Conservation (phyloP, 2,329 filamentous ascomycete species). For the Paracoccidioides lutzii region DNA sequence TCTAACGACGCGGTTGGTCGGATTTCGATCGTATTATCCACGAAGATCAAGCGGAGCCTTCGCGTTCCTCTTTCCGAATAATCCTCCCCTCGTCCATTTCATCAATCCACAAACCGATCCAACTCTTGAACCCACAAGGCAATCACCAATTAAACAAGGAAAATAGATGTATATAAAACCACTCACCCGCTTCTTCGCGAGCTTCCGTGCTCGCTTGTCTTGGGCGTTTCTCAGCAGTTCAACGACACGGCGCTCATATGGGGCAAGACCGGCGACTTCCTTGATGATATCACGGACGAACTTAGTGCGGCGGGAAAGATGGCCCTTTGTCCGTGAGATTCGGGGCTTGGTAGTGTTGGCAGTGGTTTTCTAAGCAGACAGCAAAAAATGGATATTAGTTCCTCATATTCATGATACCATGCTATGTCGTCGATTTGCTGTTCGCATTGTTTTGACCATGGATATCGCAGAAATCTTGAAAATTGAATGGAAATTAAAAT, state of each 20-base stretch:
- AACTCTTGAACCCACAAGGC: neutral
- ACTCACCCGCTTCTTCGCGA: slow-evolving; percentile 96
- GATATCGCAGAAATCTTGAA: neutral
- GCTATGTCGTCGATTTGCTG: neutral
- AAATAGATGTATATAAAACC: slow-evolving; percentile 6
- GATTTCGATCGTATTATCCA: neutral
- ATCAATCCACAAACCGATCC: neutral
- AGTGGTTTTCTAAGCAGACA: slow-evolving; percentile 63
- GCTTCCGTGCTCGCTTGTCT: slow-evolving; percentile 98
- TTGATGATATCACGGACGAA: slow-evolving; percentile 97
- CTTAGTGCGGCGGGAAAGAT: slow-evolving; percentile 89
- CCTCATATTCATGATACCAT: neutral
- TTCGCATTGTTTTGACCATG: neutral
- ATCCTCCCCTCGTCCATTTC: neutral
- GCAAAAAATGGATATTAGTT: slow-evolving; percentile 17
- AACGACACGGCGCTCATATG: slow-evolving; percentile 97
- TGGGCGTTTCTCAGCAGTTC: slow-evolving; percentile 98
- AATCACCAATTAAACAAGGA: slow-evolving; percentile 14
- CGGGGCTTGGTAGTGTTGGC: slow-evolving; percentile 62
- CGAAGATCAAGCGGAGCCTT: neutral
- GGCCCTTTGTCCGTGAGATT: slow-evolving; percentile 80
- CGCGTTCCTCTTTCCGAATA: neutral
- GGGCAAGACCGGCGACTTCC: slow-evolving; percentile 90
- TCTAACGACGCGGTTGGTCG: neutral
- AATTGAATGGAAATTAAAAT: neutral